Evolutionary conservation across 2,329 filamentous ascomycete genomes (phyloP).

Genomic region (Fusarium sp.): DNA sequence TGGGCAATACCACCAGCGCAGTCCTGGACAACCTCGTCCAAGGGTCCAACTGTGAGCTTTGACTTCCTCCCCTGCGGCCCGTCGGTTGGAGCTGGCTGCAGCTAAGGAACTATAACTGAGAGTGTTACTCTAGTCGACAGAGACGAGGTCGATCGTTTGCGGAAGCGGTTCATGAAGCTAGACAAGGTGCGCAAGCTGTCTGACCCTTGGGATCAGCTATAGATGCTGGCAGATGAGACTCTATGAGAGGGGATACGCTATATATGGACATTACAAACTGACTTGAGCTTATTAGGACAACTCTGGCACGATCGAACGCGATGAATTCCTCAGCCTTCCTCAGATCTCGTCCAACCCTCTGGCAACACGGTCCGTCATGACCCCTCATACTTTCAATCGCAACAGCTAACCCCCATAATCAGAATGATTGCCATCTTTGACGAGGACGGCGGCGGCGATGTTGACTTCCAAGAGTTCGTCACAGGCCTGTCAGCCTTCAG

Average conservation of each 20-base stretch:
- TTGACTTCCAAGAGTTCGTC: conserved; percentile 99
- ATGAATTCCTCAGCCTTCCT: conserved; percentile 96
- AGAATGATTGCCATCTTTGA: conserved; percentile 99
- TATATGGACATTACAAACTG: neutral
- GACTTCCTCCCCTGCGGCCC: conserved; percentile 15
- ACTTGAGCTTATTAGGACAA: conserved; percentile 75
- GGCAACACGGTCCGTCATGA: conserved; percentile 79
- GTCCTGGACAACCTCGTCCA: conserved; percentile 97
- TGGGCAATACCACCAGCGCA: conserved; percentile 77
- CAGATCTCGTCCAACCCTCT: conserved; percentile 98
- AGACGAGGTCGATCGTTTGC: conserved; percentile 94
- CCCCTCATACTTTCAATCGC: neutral
- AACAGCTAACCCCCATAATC: conserved; percentile 27
- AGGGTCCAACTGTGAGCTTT: conserved; percentile 86
- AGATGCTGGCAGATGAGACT: neutral
- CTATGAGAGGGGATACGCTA: neutral
- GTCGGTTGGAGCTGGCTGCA: neutral
- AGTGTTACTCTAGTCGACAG: conserved; percentile 77
- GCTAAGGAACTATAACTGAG: conserved; percentile 24
- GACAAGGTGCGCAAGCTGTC: conserved; percentile 78
- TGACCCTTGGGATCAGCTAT: conserved; percentile 11
- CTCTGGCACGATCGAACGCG: conserved; percentile 97
- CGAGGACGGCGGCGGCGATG: conserved; percentile 96
- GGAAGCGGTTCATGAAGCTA: conserved; percentile 99
- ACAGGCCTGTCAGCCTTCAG: conserved; percentile 95